These are phyloP conservation scores for Populus hybrid DNA, from an alignment of 441 rosid genomes.

Conservation along the genomic window DNA sequence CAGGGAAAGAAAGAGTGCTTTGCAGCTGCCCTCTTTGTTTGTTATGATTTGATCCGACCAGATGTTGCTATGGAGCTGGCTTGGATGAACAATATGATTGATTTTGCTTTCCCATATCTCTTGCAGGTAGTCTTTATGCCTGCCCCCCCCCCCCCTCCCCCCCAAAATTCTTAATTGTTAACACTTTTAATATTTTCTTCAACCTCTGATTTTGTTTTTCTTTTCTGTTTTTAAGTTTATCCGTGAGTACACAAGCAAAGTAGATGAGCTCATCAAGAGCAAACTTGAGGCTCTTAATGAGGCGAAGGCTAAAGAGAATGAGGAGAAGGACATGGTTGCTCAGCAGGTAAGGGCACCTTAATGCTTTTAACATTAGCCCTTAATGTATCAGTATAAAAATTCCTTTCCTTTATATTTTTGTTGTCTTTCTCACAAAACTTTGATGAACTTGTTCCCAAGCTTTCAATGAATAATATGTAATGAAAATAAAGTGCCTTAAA, in stretches of 20 bases:
- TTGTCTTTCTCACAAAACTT: background rate
- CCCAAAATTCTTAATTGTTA: background rate
- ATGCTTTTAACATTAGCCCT: background rate
- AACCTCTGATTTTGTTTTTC: background rate
- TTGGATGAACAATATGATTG: constrained; percentile 83
- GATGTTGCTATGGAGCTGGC: constrained; percentile 81
- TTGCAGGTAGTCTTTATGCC: constrained; percentile 52
- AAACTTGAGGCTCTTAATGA: constrained; percentile 63
- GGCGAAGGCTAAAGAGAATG: constrained; percentile 72
- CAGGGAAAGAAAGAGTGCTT: constrained; percentile 93
- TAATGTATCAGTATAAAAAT: background rate
- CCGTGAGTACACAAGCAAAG: constrained; percentile 81
- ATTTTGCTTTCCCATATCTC: constrained; percentile 84
- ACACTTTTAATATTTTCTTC: background rate
- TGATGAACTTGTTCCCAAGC: background rate
- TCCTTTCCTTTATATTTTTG: background rate
- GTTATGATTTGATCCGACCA: constrained; percentile 75
- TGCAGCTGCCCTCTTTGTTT: constrained; percentile 85
- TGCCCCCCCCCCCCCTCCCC: too few relatives aligned
- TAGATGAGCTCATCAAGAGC: constrained; percentile 80
- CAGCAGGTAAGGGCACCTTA: constrained; percentile 61
- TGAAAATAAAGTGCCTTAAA: background rate
- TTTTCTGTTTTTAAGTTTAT: constrained; percentile 52
- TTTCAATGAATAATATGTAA: background rate
- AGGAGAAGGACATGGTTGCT: constrained; percentile 75